Conservation (phyloP, 768 basidiomycete species). For the Pleurotus djamor region DNA sequence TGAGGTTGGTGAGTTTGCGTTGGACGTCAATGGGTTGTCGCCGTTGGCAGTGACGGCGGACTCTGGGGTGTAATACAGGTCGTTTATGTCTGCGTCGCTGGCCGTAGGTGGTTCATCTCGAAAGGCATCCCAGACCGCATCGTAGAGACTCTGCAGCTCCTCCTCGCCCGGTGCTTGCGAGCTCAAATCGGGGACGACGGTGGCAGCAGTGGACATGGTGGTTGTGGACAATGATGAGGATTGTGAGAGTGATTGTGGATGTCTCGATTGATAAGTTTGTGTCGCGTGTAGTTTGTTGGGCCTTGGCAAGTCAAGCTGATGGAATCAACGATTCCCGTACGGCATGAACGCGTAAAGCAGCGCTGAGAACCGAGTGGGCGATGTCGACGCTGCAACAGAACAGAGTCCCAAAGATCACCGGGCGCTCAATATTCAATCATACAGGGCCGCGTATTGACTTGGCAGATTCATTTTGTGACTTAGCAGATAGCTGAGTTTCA, state of each 20-base stretch:
- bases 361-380: background rate
- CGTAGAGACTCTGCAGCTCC: conserved; percentile 72
- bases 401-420: no score
- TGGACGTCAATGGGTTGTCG: conserved; percentile 15
- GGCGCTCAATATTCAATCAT: background rate
- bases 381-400: no score
- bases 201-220: conserved; percentile 1
- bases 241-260: background rate
- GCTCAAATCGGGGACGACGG: background rate
- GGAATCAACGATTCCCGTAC: background rate
- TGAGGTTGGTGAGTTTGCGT: conserved; percentile 9
- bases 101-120: conserved; percentile 36
- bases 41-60: conserved; percentile 18
- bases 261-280: background rate
- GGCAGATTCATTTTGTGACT: background rate
- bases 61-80: conserved; percentile 32
- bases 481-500: background rate
- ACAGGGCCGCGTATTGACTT: background rate
- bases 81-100: conserved; percentile 31
- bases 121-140: conserved; percentile 73
- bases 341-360: background rate
- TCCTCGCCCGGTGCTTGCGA: conserved; percentile 52
- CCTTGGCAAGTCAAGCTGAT: background rate
- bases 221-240: background rate
- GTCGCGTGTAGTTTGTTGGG: background rate